Evolutionary conservation across 2,329 filamentous ascomycete species (phyloP), one percentile per base, ranked within the genome.

Genomic region (Colletotrichum camelliae): DNA sequence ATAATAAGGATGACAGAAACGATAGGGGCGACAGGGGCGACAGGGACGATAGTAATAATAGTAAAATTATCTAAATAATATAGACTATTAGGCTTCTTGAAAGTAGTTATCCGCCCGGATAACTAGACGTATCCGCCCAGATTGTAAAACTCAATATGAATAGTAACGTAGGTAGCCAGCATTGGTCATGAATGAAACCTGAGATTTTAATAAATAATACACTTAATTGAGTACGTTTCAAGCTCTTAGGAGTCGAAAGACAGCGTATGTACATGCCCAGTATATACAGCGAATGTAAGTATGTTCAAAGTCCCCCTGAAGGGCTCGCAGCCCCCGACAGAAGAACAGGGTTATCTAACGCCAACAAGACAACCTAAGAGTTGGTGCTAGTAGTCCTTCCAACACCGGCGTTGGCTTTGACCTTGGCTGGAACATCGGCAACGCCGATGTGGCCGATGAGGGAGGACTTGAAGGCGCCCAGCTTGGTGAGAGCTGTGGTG

Each of bases 351-450:
- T 48, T 2, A 13, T 1, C 2, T 10, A 48, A 21, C 18, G 10
- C 18, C 35, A n/a, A 4, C 2, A 6, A 16, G 10, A 8, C 7
- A 21, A 24, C 18, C 27, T 31, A 72, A 16, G 61, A 27, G 57
- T 72, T 75, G 8, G 69, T 75, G 73, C 73, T 75, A 21, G 69
- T 55, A 18, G 69, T 75, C 70, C 77, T 81, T 7, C 80, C 80
- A 60, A 81, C 72, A 52, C 80, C 80, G 27, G 80, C 80, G 58
- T 77, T 78, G 21, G 74, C 75, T 62, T 75, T 77, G 5, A 81
- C 80, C 37, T 78, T 79, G 31, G 75, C 66, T 2, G 79, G 77
- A 9, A 81, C 80, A 37, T 79, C 67, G 27, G 70, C 68, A 24
- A 79, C 79, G 16, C 57, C 61, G 64, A 79, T 78, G 62, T 80